Evolutionary conservation across 176 grass and related monocot species (phyloP).

Genomic region (Ananas comosus): DNA sequence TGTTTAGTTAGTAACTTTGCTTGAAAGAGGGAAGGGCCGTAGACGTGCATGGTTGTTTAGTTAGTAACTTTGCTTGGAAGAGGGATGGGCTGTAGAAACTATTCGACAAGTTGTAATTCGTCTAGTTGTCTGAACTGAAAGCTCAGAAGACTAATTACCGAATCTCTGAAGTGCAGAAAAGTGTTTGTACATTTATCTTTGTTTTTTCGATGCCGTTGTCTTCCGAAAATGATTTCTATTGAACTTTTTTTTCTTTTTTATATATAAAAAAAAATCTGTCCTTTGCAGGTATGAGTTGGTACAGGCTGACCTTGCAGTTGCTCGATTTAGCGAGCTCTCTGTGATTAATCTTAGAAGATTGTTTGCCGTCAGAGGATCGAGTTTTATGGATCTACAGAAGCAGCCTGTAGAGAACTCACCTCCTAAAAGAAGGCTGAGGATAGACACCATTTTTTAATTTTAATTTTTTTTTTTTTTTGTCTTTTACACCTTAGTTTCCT

Average conservation of each 20-base stretch:
- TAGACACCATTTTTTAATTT: conserved; percentile 55
- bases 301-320: conserved; percentile 35
- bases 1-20: no score
- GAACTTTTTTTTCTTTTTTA: neutral
- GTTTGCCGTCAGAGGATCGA: conserved; percentile 22
- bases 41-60: no score
- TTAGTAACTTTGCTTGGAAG: no score
- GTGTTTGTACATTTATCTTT: no score
- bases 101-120: no score
- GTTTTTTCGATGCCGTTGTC: neutral
- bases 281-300: conserved; percentile 74
- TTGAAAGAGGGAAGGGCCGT: no score
- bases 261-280: no score
- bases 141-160: no score
- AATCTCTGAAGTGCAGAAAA: no score
- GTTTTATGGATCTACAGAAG: conserved; percentile 27
- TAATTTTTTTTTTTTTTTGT: neutral
- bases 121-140: no score
- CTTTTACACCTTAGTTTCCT: no score
- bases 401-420: conserved; percentile 20
- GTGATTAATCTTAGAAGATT: conserved; percentile 30
- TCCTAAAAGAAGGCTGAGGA: conserved; percentile 31
- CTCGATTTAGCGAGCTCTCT: conserved; percentile 20
- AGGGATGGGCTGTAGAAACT: no score
- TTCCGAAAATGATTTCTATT: neutral